phyloP scores from a whole-genome alignment of 1,284 basidiomycete genomes.

The Cryptococcus maquisensis region DNA sequence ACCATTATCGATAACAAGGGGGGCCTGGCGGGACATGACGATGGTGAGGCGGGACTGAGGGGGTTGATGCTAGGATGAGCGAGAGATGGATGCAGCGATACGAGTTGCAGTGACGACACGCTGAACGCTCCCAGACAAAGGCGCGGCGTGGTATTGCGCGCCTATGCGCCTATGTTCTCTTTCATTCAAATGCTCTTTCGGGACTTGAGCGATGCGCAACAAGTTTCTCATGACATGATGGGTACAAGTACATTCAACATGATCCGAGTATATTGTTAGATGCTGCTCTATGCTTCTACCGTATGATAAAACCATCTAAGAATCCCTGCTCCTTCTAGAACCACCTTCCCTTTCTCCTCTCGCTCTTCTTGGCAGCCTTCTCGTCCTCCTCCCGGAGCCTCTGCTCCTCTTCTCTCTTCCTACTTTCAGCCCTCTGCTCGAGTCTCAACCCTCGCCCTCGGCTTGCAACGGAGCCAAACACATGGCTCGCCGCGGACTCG shows the following conservation, averaged over 20 bases:
- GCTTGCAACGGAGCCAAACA: conserved; percentile 11
- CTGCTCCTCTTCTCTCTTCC: conserved; percentile 1
- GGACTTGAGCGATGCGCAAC: too few relatives aligned
- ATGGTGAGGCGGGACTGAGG: conserved; percentile 2
- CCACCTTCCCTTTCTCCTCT: conserved; percentile 10
- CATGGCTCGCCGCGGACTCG: conserved; percentile 6
- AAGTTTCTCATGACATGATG: too few relatives aligned
- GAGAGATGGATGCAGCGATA: neutral
- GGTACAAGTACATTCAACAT: neutral
- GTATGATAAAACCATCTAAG: neutral
- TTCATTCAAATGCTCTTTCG: neutral
- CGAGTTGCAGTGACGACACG: conserved; percentile 1
- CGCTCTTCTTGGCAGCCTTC: conserved; percentile 2
- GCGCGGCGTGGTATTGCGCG: neutral
- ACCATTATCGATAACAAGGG: conserved; percentile 95
- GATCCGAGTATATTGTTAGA: too few relatives aligned
- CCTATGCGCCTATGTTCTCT: neutral
- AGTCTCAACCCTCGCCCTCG: conserved; percentile 1
- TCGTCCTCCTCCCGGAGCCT: conserved; percentile 1
- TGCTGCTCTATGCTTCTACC: too few relatives aligned
- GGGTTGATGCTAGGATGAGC: neutral
- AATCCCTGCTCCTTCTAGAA: neutral
- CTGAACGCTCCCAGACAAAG: neutral
- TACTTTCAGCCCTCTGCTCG: conserved; percentile 2
- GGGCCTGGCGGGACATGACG: conserved; percentile 71